Evolutionary conservation across 2,329 filamentous ascomycete species (phyloP).

Genomic region (Aspergillus intermedius): DNA sequence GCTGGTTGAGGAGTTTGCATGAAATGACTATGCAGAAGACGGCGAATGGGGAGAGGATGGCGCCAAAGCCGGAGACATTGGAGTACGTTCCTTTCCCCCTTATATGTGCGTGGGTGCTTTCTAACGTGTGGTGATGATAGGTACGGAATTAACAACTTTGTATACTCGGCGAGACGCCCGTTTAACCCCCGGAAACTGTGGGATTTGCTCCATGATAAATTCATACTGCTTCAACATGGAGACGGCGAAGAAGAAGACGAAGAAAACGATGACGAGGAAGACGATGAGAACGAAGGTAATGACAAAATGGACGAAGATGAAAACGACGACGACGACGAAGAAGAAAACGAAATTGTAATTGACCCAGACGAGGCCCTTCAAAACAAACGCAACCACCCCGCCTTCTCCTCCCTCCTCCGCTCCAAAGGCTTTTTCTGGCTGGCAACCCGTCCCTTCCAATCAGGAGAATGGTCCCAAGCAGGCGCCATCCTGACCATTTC

Average conservation of each 20-base stretch:
- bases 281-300: conserved; percentile 17
- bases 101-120: neutral
- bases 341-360: conserved; percentile 27
- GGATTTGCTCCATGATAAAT: conserved; percentile 39
- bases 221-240: conserved; percentile 37
- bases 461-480: conserved; percentile 42
- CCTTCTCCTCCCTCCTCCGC: conserved; percentile 34
- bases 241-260: conserved; percentile 20
- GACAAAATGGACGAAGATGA: conserved; percentile 18
- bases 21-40: conserved; percentile 60
- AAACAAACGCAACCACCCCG: conserved; percentile 34
- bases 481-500: conserved; percentile 40
- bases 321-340: conserved; percentile 8
- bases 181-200: conserved; percentile 38
- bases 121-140: conserved; percentile 17
- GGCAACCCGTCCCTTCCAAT: conserved; percentile 35
- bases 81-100: conserved; percentile 40
- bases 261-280: conserved; percentile 18
- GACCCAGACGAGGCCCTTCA: conserved; percentile 27
- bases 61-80: conserved; percentile 63
- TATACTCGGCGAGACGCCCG: conserved; percentile 57
- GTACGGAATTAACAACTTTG: conserved; percentile 65
- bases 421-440: conserved; percentile 44
- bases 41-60: conserved; percentile 48
- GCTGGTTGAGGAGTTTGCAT: conserved; percentile 65